Evolutionary conservation across 1,284 basidiomycete genomes (phyloP).

Genomic region (Chalciporus sp.): DNA sequence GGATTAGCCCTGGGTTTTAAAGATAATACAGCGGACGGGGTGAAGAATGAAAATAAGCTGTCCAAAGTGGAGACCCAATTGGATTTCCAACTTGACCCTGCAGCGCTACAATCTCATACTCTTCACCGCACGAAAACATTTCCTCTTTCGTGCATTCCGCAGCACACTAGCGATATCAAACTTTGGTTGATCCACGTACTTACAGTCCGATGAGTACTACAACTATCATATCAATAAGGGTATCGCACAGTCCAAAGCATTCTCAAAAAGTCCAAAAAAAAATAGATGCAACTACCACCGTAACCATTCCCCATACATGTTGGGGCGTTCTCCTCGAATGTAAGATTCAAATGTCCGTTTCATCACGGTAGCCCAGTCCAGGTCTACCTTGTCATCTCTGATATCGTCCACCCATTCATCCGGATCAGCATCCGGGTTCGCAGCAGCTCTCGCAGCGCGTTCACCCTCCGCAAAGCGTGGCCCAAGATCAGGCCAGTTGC

Average conservation of each 20-base stretch:
- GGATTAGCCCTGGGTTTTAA: conserved; percentile 16
- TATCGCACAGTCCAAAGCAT: too few relatives aligned
- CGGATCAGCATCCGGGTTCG: conserved; percentile 19
- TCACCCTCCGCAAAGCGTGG: conserved; percentile 61
- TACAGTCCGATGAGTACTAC: too few relatives aligned
- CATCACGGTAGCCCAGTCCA: conserved; percentile 77
- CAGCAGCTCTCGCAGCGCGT: conserved; percentile 39
- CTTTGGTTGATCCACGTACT: too few relatives aligned
- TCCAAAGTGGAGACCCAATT: neutral
- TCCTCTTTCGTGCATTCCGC: conserved; percentile 28
- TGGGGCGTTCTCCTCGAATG: conserved; percentile 70
- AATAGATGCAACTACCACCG: conserved; percentile 40
- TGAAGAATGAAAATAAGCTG: conserved; percentile 17
- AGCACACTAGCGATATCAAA: conserved; percentile 2
- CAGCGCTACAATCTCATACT: neutral
- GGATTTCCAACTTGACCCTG: neutral
- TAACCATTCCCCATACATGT: conserved; percentile 78
- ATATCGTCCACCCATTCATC: conserved; percentile 20
- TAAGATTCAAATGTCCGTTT: conserved; percentile 81
- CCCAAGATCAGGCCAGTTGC: conserved; percentile 76
- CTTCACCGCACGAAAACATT: conserved; percentile 26
- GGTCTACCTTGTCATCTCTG: conserved; percentile 54
- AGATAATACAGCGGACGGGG: conserved; percentile 4
- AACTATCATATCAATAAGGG: too few relatives aligned
- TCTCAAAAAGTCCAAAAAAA: neutral